Percentiles rank a stretch among this genome's conserved stretches.
Conservation (phyloP, 106 monocot genomes). For the Acorus gramineus region DNA sequence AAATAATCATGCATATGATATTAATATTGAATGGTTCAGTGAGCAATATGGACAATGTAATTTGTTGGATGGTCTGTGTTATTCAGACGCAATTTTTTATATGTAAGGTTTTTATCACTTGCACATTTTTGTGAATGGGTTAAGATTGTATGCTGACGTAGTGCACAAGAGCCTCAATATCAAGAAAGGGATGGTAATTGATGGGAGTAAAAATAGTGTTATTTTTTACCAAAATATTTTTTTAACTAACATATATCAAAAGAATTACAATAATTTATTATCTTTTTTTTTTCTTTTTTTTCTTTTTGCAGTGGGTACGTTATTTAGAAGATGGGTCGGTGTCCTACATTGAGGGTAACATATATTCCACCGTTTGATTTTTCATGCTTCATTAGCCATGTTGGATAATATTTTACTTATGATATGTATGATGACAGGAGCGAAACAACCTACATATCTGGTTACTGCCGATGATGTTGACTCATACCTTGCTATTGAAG, state of each 20-base stretch:
- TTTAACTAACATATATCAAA: background rate
- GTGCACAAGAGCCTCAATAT: too few relatives aligned
- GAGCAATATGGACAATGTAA: too few relatives aligned
- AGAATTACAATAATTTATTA: too few relatives aligned
- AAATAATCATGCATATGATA: too few relatives aligned
- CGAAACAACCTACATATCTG: slow-evolving; percentile 60
- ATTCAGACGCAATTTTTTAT: too few relatives aligned
- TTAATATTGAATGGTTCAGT: too few relatives aligned
- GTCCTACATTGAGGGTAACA: slow-evolving; percentile 63
- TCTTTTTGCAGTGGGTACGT: slow-evolving; percentile 56
- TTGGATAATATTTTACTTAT: too few relatives aligned
- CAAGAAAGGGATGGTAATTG: too few relatives aligned
- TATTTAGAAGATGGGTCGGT: slow-evolving; percentile 68
- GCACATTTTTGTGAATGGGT: too few relatives aligned
- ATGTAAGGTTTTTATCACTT: too few relatives aligned
- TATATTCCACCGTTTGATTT: background rate
- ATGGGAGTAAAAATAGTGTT: background rate
- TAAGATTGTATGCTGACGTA: too few relatives aligned
- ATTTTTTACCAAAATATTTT: background rate
- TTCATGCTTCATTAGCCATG: background rate
- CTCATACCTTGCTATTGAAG: slow-evolving; percentile 64
- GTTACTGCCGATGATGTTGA: slow-evolving; percentile 82
- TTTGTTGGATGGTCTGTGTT: too few relatives aligned
- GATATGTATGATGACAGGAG: slow-evolving; percentile 25
- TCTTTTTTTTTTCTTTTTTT: background rate